A percentile compares a stretch with the other conserved stretches of the same genome.
Conservation (phyloP, 1,284 basidiomycete genomes). For the Naganishia albida region DNA sequence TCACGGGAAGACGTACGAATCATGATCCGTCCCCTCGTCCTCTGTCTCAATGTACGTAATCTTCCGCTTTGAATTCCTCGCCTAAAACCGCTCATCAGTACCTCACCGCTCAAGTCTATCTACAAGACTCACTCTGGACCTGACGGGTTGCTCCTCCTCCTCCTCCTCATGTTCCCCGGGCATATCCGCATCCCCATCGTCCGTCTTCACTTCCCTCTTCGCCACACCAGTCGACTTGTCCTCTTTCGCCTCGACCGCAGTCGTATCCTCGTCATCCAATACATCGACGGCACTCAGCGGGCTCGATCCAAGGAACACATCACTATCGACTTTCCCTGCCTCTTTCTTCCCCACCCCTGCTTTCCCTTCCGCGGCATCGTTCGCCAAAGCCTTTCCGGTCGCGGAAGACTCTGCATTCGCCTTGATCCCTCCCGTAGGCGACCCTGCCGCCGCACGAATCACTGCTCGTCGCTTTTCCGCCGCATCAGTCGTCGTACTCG, state of each 20-base stretch:
- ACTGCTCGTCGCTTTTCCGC: constrained; percentile 16
- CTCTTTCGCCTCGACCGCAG: constrained; percentile 38
- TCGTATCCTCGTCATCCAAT: constrained; percentile 21
- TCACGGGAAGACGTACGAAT: constrained; percentile 12
- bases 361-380: neutral
- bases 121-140: constrained; percentile 9
- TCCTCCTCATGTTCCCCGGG: constrained; percentile 35
- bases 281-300: constrained; percentile 14
- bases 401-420: constrained; percentile 26
- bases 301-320: constrained; percentile 11
- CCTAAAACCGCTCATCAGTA: constrained; percentile 1
- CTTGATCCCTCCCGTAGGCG: constrained; percentile 36
- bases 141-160: constrained; percentile 25
- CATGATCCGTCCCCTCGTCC: constrained; percentile 35
- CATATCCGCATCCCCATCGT: constrained; percentile 36
- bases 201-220: neutral
- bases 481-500: constrained; percentile 20
- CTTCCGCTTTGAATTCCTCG: constrained; percentile 49
- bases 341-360: neutral
- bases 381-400: neutral
- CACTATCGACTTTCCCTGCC: constrained; percentile 15
- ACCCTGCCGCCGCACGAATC: constrained; percentile 10
- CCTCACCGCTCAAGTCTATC: neutral
- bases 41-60: constrained; percentile 52
- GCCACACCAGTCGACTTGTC: constrained; percentile 39